phyloP scores from a whole-genome alignment of 1,284 basidiomycete species.

The Hymenochaete sp. region DNA sequence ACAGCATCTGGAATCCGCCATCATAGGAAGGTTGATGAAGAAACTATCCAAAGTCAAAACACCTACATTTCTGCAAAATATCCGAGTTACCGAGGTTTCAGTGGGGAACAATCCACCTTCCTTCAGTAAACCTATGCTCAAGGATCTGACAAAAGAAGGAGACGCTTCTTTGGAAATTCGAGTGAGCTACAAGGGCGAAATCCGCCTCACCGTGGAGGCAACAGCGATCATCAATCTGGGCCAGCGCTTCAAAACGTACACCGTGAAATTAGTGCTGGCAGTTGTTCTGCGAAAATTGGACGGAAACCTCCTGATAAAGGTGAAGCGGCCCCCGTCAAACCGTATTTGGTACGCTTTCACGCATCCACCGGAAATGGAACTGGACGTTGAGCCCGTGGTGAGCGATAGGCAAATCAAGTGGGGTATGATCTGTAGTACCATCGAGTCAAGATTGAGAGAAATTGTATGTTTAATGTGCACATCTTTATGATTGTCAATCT shows the following conservation, averaged over 20 bases:
- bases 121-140: constrained; percentile 93
- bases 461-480: constrained; percentile 51
- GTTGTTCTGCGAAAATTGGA: constrained; percentile 82
- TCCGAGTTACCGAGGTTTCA: constrained; percentile 83
- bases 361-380: constrained; percentile 80
- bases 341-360: constrained; percentile 98
- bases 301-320: constrained; percentile 82
- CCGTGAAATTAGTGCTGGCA: constrained; percentile 82
- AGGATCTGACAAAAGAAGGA: constrained; percentile 88
- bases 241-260: constrained; percentile 79
- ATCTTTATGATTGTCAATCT: neutral
- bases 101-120: constrained; percentile 79
- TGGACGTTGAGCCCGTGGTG: constrained; percentile 89
- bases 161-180: constrained; percentile 86
- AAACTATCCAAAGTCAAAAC: constrained; percentile 88
- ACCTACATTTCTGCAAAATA: constrained; percentile 78
- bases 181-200: constrained; percentile 74
- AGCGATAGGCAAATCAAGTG: constrained; percentile 89
- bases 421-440: constrained; percentile 84
- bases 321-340: constrained; percentile 93
- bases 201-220: constrained; percentile 85
- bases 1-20: constrained; percentile 69
- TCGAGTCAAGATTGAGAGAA: constrained; percentile 84
- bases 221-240: constrained; percentile 80
- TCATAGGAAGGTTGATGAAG: constrained; percentile 86